Percentiles rank a stretch among this genome's conserved stretches.
Conservation (phyloP, 2,329 filamentous ascomycete genomes). For the Penicillium rolfsii region DNA sequence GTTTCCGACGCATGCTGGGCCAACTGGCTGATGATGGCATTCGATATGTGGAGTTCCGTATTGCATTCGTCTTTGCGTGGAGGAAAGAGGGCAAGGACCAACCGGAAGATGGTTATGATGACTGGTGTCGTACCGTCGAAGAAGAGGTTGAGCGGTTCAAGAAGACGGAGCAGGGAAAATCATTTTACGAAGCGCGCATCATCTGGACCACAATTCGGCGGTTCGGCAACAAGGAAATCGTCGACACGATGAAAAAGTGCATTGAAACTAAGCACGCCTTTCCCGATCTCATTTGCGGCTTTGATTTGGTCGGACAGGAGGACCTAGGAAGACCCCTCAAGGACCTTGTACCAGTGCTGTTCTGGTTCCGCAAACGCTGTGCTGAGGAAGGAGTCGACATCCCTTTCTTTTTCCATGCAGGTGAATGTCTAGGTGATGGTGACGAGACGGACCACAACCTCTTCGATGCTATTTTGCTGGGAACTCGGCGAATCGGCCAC, state of each 20-base stretch:
- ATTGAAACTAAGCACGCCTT: constrained; percentile 78
- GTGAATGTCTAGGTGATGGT: constrained; percentile 81
- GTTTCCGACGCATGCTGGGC: constrained; percentile 71
- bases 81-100: constrained; percentile 65
- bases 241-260: constrained; percentile 84
- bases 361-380: constrained; percentile 92
- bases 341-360: constrained; percentile 79
- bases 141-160: constrained; percentile 81
- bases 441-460: constrained; percentile 79
- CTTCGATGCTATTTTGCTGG: constrained; percentile 85
- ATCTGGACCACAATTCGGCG: constrained; percentile 80
- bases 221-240: constrained; percentile 65
- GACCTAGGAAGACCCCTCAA: constrained; percentile 74
- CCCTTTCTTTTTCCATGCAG: constrained; percentile 95
- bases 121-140: constrained; percentile 72
- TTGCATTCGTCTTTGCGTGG: constrained; percentile 74
- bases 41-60: constrained; percentile 79
- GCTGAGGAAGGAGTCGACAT: constrained; percentile 76
- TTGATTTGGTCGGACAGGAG: constrained; percentile 88
- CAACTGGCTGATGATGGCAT: constrained; percentile 80
- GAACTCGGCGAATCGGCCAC: constrained; percentile 86
- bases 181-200: constrained; percentile 81
- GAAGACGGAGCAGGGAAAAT: constrained; percentile 67
- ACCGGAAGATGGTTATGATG: constrained; percentile 68
- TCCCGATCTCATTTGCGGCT: constrained; percentile 80